Base-by-base conservation (phyloP, 1,139 yeast genomes). In the Kluyveromyces marxianus region DNA sequence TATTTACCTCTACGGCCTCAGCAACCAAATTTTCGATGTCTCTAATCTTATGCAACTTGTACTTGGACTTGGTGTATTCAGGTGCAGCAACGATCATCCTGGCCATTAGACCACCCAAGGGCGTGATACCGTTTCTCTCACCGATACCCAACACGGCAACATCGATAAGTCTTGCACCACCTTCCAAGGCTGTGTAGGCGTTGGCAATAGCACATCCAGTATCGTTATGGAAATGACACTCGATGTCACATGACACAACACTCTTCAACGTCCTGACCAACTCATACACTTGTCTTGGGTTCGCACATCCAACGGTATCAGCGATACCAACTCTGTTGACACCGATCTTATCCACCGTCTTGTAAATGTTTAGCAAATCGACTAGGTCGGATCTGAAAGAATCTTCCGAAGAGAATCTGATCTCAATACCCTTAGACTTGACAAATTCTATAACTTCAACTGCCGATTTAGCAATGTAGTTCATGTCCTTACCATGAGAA, bases 311-410 rank as follows among this genome's bases (percentile, higher is more conserved):
- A 51, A 92, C 97, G 42, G 98, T 92, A 70, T 92, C 98, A 53
- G 98, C 97, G 71, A 92, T 92, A 75, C 98, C 98, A 46, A 92
- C 97, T 72, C 98, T 83, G 76, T 92, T 89, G 48, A 92, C 97
- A 62, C 98, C 98, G 58, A 92, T 89, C 76, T 89, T 87, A 74
- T 87, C 95, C 53, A 92, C 98, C 31, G 97, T 89, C 70, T 92
- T 85, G 75, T 92, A 92, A 60, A 92, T 92, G 74, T 92, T 90
- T 59, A 92, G 78, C 65, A 92, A 75, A 65, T 92, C 98, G 48
- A 92, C 97, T 55, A 92, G 79, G 68, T 92, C 98, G 41, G 96
- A 86, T 74, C 98, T 83, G 78, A 92, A 92, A 5, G 97, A 88
- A 71, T 92, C 98, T 72, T 92, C 98, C 3, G 96, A 86, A 27